Base-by-base conservation (phyloP, 2,329 filamentous ascomycete species). In the Colletotrichum sp. region DNA sequence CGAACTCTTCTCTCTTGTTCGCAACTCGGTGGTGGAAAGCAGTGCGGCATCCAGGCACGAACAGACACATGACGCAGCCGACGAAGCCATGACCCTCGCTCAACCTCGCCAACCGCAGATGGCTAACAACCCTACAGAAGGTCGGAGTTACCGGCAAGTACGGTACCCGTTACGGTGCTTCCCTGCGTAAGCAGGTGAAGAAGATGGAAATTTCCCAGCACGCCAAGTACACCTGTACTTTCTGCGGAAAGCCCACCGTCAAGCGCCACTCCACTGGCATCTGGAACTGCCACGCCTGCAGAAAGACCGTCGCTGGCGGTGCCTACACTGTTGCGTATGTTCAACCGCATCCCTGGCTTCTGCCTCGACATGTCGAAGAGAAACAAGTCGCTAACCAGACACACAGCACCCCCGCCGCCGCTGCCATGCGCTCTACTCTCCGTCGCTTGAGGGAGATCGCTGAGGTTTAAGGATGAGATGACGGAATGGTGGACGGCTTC, bases 141-240 rank as follows among this genome's bases (percentile, higher is more conserved):
- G 96, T 98, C 93, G 95, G 95, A 88, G 96, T 98, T 88, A 98
- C 96, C 91, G 95, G 79, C 70, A 97, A 98, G 93, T 98, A 98
- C 91, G 96, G 96, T 92, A 96, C 94, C 82, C 96, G 95, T 93
- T 98, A 98, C 90, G 97, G 96, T 96, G 96, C 97, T 87, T 98
- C 97, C 85, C 95, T 98, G 89, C 95, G 96, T 90, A 98, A 98
- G 93, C 96, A 87, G 84, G 86, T 87, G 2, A 98, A 98, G 95
- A 98, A 98, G 95, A 98, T 98, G 94, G 97, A 98, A 94, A 95
- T 98, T 88, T 95, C 95, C 85, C 97, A 98, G 90, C 97, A 99
- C 92, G 95, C 96, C 90, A 94, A 94, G 88, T 98, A 98, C 86
- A 93, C 93, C 86, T 98, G 96, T 93, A 96, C 96, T 81, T 99